Conservation (phyloP, 805 yeast genomes). For the Martiniozyma abietophila region DNA sequence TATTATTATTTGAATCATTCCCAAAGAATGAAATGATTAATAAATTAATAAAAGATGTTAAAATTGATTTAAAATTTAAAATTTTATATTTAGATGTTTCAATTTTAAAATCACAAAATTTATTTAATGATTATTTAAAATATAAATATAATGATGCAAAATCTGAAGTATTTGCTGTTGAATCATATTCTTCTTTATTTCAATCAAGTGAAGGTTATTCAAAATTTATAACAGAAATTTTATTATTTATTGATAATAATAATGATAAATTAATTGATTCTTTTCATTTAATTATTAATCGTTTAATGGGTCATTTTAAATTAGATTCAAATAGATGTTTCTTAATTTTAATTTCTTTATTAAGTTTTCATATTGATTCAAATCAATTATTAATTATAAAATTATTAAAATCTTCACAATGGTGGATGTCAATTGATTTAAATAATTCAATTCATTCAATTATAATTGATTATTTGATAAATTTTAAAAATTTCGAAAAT, state of each 20-base stretch:
- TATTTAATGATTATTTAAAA: slow-evolving; percentile 24
- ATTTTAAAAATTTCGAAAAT: slow-evolving; percentile 7
- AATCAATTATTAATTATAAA: slow-evolving; percentile 38
- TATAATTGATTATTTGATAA: slow-evolving; percentile 21
- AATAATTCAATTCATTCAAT: slow-evolving; percentile 17
- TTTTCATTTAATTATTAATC: slow-evolving; percentile 40
- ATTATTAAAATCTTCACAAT: slow-evolving; percentile 44
- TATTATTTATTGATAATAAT: slow-evolving; percentile 29
- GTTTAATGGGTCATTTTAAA: slow-evolving; percentile 62
- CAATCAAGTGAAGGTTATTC: slow-evolving; percentile 79
- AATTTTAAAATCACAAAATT: slow-evolving; percentile 18
- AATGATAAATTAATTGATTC: slow-evolving; percentile 26
- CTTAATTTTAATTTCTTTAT: slow-evolving; percentile 50
- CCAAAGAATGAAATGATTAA: slow-evolving; percentile 15
- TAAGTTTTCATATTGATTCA: slow-evolving; percentile 34
- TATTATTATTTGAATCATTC: slow-evolving; percentile 21
- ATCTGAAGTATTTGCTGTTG: slow-evolving; percentile 22
- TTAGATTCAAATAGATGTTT: slow-evolving; percentile 66
- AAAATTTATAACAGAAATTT: slow-evolving; percentile 44
- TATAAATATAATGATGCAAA: slow-evolving; percentile 24
- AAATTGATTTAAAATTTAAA: slow-evolving; percentile 21
- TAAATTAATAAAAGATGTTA: slow-evolving; percentile 19
- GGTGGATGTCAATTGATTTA: slow-evolving; percentile 39
- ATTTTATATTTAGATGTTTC: slow-evolving; percentile 21
- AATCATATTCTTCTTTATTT: slow-evolving; percentile 47